Conservation (phyloP, 495 filamentous ascomycete species). For the Beverwykella pulmonaria region DNA sequence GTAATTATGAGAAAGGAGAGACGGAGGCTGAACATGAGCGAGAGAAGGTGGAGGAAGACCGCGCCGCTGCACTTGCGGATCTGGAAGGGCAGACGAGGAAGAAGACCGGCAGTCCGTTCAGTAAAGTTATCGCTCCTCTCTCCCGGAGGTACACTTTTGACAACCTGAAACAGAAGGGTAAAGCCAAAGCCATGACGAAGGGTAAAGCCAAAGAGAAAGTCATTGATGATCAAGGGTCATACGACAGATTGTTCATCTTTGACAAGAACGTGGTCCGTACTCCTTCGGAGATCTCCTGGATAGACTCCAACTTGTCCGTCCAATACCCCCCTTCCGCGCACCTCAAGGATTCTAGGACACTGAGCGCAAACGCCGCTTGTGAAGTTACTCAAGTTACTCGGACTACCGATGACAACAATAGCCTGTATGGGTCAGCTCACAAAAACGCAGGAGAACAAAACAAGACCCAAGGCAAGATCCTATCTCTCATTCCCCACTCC, state of each 20-base stretch:
- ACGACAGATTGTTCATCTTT: background rate
- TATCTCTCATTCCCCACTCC: too few species aligned
- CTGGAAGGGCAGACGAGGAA: background rate
- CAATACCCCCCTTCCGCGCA: background rate
- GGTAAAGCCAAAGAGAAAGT: background rate
- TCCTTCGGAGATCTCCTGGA: background rate
- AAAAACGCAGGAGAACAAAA: too few species aligned
- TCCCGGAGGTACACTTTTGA: background rate
- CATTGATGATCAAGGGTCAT: too few species aligned
- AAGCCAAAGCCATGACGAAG: background rate
- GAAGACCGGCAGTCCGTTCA: background rate
- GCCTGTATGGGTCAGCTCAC: too few species aligned
- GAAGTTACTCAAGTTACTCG: too few species aligned
- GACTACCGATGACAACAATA: too few species aligned
- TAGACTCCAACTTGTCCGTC: background rate
- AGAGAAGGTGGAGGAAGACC: background rate
- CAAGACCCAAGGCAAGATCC: too few species aligned
- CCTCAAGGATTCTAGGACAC: too few species aligned
- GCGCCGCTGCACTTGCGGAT: background rate
- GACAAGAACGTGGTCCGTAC: background rate
- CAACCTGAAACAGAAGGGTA: too few species aligned
- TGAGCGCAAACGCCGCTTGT: too few species aligned
- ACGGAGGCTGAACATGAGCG: too few species aligned
- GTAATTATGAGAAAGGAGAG: too few species aligned
- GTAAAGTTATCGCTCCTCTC: background rate